These are phyloP conservation scores for Erythrophleum ivorense DNA, from an alignment of 331 rosid species.

Conservation along the genomic window DNA sequence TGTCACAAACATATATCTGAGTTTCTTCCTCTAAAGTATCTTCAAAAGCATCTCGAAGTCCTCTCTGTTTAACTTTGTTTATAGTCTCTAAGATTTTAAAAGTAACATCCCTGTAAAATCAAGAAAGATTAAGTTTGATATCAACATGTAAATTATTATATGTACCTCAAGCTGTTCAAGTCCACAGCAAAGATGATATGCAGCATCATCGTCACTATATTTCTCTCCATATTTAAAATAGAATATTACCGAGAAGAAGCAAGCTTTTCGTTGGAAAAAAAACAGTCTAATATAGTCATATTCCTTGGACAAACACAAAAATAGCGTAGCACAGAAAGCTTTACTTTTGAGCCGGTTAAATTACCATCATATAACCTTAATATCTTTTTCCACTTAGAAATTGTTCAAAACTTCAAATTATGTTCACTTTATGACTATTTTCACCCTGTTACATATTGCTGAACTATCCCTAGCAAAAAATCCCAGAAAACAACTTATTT, in stretches of 20 bases:
- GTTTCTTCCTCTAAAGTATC: constrained; percentile 70
- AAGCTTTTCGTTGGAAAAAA: background rate
- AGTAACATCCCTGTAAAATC: constrained; percentile 89
- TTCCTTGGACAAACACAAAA: constrained; percentile 16
- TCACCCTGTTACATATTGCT: constrained; percentile 13
- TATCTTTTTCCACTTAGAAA: background rate
- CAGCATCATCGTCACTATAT: constrained; percentile 26
- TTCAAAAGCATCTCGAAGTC: constrained; percentile 53
- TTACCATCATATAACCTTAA: background rate
- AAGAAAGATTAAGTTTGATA: constrained; percentile 34
- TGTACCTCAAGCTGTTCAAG: constrained; percentile 9
- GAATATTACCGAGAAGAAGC: constrained; percentile 9
- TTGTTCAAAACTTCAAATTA: constrained; percentile 19
- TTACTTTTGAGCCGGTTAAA: constrained; percentile 21
- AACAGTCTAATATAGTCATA: background rate
- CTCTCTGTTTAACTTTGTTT: constrained; percentile 72
- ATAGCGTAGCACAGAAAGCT: background rate
- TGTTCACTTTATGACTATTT: constrained; percentile 3
- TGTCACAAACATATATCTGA: constrained; percentile 79
- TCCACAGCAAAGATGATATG: background rate
- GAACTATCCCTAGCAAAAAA: background rate
- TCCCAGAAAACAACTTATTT: background rate
- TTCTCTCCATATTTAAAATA: constrained; percentile 5
- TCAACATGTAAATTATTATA: background rate
- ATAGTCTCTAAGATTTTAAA: constrained; percentile 78